Conservation (phyloP, 768 basidiomycete species). For the Hygrocybe punicea region DNA sequence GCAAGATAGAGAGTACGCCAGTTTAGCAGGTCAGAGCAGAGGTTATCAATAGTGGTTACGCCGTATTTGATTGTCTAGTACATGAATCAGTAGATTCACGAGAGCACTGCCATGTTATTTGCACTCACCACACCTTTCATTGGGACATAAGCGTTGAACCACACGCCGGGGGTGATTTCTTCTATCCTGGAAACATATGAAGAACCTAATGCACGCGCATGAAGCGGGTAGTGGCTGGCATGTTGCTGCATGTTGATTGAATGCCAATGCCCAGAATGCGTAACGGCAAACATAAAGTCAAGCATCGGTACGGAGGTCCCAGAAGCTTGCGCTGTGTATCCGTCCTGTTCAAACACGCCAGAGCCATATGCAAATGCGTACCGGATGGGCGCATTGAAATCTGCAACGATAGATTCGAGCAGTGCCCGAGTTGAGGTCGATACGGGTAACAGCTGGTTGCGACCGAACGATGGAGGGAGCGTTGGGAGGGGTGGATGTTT, state of each 20-base stretch:
- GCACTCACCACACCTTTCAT: conserved; percentile 77
- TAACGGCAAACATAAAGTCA: conserved; percentile 96
- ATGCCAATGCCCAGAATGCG: conserved; percentile 90
- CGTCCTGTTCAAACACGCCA: conserved; percentile 91
- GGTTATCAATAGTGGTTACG: conserved; percentile 83
- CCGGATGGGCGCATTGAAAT: conserved; percentile 87
- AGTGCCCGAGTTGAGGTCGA: conserved; percentile 75
- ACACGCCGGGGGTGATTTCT: conserved; percentile 77
- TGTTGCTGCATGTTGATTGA: conserved; percentile 91
- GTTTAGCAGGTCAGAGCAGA: conserved; percentile 86
- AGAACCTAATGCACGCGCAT: conserved; percentile 81
- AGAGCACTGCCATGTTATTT: background rate
- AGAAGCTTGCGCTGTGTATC: conserved; percentile 47
- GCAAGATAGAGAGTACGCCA: conserved; percentile 94
- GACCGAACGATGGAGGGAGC: conserved; percentile 71
- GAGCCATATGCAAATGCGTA: conserved; percentile 98
- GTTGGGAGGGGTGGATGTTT: conserved; percentile 41
- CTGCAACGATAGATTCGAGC: conserved; percentile 72
- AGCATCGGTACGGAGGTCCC: conserved; percentile 66
- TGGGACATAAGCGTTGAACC: conserved; percentile 92
- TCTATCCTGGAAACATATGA: conserved; percentile 78
- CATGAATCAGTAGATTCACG: background rate
- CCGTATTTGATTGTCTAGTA: conserved; percentile 87
- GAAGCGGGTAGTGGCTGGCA: conserved; percentile 86
- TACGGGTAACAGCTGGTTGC: conserved; percentile 78